phyloP scores from a whole-genome alignment of 768 basidiomycete genomes.

The Clitopilus hobsonii region DNA sequence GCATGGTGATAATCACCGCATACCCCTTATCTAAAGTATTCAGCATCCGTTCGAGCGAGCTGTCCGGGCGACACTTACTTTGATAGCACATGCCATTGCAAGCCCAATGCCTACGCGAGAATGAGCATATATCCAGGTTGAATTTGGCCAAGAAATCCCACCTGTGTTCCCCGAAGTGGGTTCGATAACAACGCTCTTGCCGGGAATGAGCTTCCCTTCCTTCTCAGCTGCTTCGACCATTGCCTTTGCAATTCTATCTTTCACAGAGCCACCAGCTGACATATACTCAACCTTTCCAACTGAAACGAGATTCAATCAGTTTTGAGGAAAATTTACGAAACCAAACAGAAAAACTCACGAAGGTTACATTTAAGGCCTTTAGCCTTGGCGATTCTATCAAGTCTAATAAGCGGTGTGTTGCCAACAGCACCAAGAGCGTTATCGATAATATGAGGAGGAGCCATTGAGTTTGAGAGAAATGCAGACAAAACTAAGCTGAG shows the following conservation, averaged over 20 bases:
- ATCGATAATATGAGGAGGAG: slow-evolving; percentile 57
- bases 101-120: slow-evolving; percentile 76
- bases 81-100: slow-evolving; percentile 90
- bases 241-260: slow-evolving; percentile 93
- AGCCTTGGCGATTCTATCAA: slow-evolving; percentile 70
- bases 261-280: slow-evolving; percentile 90
- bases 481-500: background rate
- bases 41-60: slow-evolving; percentile 37
- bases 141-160: slow-evolving; percentile 22
- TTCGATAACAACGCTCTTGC: slow-evolving; percentile 90
- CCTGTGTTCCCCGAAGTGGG: slow-evolving; percentile 97
- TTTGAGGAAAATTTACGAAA: background rate
- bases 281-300: slow-evolving; percentile 90
- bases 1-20: slow-evolving; percentile 85
- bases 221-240: slow-evolving; percentile 96
- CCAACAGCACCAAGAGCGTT: slow-evolving; percentile 85
- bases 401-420: slow-evolving; percentile 83
- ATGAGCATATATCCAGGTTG: background rate
- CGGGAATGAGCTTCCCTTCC: slow-evolving; percentile 80
- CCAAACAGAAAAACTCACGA: slow-evolving; percentile 43
- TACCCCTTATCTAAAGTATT: slow-evolving; percentile 89
- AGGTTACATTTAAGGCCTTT: slow-evolving; percentile 87
- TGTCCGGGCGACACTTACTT: slow-evolving; percentile 45
- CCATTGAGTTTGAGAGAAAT: slow-evolving; percentile 14
- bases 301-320: slow-evolving; percentile 20